Evolutionary conservation across 257 asterid species (phyloP).

Genomic region (Gentiana dahurica): DNA sequence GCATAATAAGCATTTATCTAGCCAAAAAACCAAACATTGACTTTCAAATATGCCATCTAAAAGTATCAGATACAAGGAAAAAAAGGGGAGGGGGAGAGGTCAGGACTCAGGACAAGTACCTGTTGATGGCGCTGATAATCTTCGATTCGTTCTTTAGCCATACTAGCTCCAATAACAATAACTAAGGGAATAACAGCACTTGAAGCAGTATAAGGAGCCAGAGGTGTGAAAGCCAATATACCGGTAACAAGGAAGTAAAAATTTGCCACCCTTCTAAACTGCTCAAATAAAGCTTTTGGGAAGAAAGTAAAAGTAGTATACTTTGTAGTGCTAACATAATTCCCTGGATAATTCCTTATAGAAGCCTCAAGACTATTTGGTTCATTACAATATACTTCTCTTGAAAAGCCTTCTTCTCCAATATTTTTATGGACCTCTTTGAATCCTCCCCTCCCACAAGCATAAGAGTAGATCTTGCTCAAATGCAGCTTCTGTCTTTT

Average conservation of each 20-base stretch:
- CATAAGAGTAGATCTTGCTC: slow-evolving; percentile 75
- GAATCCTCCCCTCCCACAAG: slow-evolving; percentile 38
- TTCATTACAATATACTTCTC: slow-evolving; percentile 73
- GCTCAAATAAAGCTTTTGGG: slow-evolving; percentile 86
- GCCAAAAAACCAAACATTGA: too few relatives aligned
- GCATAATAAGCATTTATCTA: too few relatives aligned
- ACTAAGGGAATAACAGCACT: slow-evolving; percentile 63
- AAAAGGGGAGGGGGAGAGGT: too few relatives aligned
- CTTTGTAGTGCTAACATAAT: slow-evolving; percentile 74
- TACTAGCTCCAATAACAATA: slow-evolving; percentile 63
- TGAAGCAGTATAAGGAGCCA: slow-evolving; percentile 66
- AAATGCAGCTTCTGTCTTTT: slow-evolving; percentile 48
- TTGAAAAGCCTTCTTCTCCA: slow-evolving; percentile 86
- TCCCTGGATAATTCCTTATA: slow-evolving; percentile 34
- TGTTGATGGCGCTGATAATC: slow-evolving; percentile 67
- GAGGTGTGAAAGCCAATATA: slow-evolving; percentile 50
- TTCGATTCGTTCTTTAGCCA: slow-evolving; percentile 78
- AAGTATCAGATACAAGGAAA: neutral
- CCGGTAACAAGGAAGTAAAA: slow-evolving; percentile 76
- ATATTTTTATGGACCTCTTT: slow-evolving; percentile 59
- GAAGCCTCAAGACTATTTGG: slow-evolving; percentile 38
- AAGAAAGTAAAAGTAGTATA: slow-evolving; percentile 71
- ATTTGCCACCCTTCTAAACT: slow-evolving; percentile 91
- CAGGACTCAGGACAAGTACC: slow-evolving; percentile 27
- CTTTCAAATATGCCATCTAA: too few relatives aligned